Evolutionary conservation across 192 early-diverging fungal species (phyloP).

Genomic region (Podila horticola): DNA sequence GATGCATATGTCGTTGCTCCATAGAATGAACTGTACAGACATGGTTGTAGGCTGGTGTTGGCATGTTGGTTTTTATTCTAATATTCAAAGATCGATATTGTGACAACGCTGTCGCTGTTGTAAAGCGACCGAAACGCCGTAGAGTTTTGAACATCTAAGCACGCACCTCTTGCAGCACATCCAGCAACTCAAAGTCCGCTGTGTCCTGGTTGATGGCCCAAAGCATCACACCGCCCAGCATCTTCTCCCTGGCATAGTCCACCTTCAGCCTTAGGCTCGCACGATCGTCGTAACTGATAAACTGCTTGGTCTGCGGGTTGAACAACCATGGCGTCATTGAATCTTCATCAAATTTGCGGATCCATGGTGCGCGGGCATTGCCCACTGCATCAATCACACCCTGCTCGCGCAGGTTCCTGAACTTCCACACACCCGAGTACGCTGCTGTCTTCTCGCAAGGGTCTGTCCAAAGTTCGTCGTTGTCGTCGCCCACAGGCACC

Average conservation of each 20-base stretch:
- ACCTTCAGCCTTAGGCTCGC: conserved; percentile 67
- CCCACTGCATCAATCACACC: conserved; percentile 48
- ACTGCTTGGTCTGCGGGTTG: conserved; percentile 63
- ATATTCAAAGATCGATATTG: too few relatives aligned
- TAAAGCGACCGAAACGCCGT: neutral
- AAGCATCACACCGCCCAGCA: conserved; percentile 72
- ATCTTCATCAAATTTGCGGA: conserved; percentile 68
- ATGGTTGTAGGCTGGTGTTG: too few relatives aligned
- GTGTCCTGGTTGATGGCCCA: conserved; percentile 76
- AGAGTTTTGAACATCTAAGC: neutral
- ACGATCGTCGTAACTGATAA: conserved; percentile 80
- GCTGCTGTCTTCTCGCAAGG: conserved; percentile 58
- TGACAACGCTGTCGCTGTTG: neutral
- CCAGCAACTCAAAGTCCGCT: conserved; percentile 64
- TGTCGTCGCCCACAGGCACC: conserved; percentile 60
- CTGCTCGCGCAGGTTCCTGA: conserved; percentile 68
- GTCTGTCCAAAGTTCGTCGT: conserved; percentile 66
- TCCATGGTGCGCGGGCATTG: conserved; percentile 66
- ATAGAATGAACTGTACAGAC: too few relatives aligned
- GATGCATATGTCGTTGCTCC: too few relatives aligned
- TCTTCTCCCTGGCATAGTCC: conserved; percentile 61
- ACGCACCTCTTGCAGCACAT: conserved; percentile 43
- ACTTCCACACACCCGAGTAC: conserved; percentile 74
- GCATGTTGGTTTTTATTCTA: too few relatives aligned
- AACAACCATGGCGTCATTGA: conserved; percentile 80